Percentiles rank a stretch among this genome's conserved stretches.
phyloP scores from a whole-genome alignment of 164 flowering plant genomes.

The Taxillus chinensis region DNA sequence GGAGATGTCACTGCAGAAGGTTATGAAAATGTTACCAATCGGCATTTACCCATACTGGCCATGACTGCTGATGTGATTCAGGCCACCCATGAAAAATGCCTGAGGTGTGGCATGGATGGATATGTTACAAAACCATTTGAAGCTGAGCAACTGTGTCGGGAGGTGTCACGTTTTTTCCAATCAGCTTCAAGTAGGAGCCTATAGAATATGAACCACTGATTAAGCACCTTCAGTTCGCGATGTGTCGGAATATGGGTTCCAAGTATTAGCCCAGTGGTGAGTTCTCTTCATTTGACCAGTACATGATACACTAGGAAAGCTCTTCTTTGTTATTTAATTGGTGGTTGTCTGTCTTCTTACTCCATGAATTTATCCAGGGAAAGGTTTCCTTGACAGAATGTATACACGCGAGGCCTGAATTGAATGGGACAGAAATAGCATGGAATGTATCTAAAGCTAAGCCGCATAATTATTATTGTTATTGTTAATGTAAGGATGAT shows the following conservation, averaged over 20 bases:
- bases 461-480: constrained; percentile 1
- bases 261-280: constrained; percentile 15
- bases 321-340: too few relatives aligned
- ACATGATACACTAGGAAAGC: neutral
- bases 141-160: constrained; percentile 72
- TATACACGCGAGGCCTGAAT: constrained; percentile 8
- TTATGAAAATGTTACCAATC: constrained; percentile 26
- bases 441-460: constrained; percentile 1
- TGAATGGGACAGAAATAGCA: constrained; percentile 7
- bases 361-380: constrained; percentile 9
- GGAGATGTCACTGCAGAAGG: constrained; percentile 39
- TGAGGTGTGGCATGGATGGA: constrained; percentile 85
- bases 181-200: constrained; percentile 14
- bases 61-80: constrained; percentile 98
- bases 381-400: constrained; percentile 7
- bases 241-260: constrained; percentile 7
- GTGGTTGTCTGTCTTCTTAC: neutral
- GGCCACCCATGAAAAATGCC: constrained; percentile 77
- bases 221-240: constrained; percentile 11
- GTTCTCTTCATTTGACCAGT: constrained; percentile 9
- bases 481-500: constrained; percentile 7
- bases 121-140: constrained; percentile 97
- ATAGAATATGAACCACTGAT: constrained; percentile 4
- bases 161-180: constrained; percentile 67
- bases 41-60: constrained; percentile 92